Percentiles rank a stretch among this genome's conserved stretches.
Conservation (phyloP, 2,329 filamentous ascomycete species). For the Ophiostoma sp. region DNA sequence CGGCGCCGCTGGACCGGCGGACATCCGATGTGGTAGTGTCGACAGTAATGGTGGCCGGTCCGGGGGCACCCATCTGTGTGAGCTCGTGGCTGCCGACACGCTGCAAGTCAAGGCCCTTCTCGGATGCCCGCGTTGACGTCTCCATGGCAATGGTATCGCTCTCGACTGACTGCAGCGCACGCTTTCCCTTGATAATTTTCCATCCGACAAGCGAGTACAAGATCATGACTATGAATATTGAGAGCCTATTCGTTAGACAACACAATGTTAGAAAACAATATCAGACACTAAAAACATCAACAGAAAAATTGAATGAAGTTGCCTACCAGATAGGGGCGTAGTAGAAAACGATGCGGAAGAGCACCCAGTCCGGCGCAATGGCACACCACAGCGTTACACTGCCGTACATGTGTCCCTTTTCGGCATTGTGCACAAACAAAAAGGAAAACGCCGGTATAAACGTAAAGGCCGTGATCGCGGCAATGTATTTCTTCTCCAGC, state of each 20-base stretch:
- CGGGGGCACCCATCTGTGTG: background rate
- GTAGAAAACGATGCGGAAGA: slow-evolving; percentile 36
- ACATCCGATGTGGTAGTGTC: background rate
- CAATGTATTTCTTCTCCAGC: slow-evolving; percentile 34
- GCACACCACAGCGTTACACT: slow-evolving; percentile 38
- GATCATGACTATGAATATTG: slow-evolving; percentile 31
- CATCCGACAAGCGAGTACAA: slow-evolving; percentile 44
- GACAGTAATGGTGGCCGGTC: background rate
- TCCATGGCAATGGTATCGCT: slow-evolving; percentile 33
- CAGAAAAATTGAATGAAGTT: background rate
- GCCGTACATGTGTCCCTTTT: slow-evolving; percentile 36
- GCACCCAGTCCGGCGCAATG: slow-evolving; percentile 36
- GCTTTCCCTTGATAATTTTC: slow-evolving; percentile 34
- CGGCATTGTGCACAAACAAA: slow-evolving; percentile 33
- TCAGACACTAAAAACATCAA: background rate
- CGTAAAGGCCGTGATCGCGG: slow-evolving; percentile 31
- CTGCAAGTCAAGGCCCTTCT: slow-evolving; percentile 16
- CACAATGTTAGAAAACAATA: background rate
- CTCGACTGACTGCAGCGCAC: slow-evolving; percentile 32
- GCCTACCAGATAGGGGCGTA: slow-evolving; percentile 37
- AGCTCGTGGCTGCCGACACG: background rate
- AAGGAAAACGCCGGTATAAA: slow-evolving; percentile 36
- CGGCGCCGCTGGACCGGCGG: slow-evolving; percentile 8
- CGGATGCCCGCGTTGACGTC: background rate
- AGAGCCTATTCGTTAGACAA: slow-evolving; percentile 29